Evolutionary conservation across 2,329 filamentous ascomycete genomes (phyloP), one percentile per base, ranked within the genome.

Genomic region (Cyphellophora europaea): DNA sequence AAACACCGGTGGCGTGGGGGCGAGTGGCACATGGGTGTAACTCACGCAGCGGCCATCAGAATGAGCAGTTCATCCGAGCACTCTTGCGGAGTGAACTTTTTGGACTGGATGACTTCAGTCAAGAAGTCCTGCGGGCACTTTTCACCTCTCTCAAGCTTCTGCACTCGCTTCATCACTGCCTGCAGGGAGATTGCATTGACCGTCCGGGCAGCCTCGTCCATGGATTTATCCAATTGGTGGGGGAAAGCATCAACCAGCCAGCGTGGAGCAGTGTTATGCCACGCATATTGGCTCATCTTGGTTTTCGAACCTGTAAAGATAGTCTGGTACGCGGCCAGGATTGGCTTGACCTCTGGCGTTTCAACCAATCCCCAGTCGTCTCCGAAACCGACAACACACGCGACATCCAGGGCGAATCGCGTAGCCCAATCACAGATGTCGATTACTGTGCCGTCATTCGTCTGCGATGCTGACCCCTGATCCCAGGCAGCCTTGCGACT

Each of bases 201-300:
- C 8, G n/a, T n/a, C n/a, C 21, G 8, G 21, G 21, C 8, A 8
- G 21, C 21, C n/a, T 25, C 21, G 21, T 25, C 21, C 21, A 25
- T 25, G 21, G 8, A 8, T n/a, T 8, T n/a, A 25, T 25, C 21
- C 8, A 25, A n/a, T n/a, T 25, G 8, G 21, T 25, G 21, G 8
- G 21, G 21, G n/a, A 25, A 25, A 8, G 21, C 21, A n/a, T 25
- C n/a, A 25, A 25, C 21, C n/a, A 25, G 21, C 21, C 21, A 25
- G n/a, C 8, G 21, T 25, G 21, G 21, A 25, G 21, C 21, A 25
- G 21, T 25, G 21, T 25, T 25, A n/a, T 25, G 21, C 21, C 21
- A 25, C 21, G 21, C 21, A n/a, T 25, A 25, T 25, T 25, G 21
- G 21, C 21, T 25, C 21, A 25, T 25, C 21, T 25, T 25, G 21